phyloP scores from a whole-genome alignment of 495 filamentous ascomycete species.

The Hypomontagnella monticulosa region DNA sequence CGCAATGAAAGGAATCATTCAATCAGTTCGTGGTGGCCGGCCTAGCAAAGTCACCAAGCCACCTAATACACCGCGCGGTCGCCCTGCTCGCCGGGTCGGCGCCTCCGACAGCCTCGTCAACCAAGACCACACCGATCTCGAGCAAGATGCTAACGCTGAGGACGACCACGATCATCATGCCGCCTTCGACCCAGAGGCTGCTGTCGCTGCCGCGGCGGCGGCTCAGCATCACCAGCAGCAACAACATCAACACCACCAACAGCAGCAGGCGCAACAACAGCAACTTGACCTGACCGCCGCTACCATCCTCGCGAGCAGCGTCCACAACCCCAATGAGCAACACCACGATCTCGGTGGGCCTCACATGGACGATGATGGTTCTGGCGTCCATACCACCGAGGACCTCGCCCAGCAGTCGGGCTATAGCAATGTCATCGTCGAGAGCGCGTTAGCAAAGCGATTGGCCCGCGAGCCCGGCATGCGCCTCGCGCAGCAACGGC shows the following conservation, averaged over 20 bases:
- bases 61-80: conserved; percentile 27
- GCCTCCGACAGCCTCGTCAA: conserved; percentile 32
- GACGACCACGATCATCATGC: conserved; percentile 32
- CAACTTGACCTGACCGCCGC: conserved; percentile 45
- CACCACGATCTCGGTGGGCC: conserved; percentile 40
- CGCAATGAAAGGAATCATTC: conserved; percentile 48
- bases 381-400: conserved; percentile 51
- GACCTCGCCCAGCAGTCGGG: conserved; percentile 54
- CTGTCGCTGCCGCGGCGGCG: conserved; percentile 48
- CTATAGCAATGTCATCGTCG: conserved; percentile 52
- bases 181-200: conserved; percentile 48
- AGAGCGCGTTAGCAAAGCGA: conserved; percentile 59
- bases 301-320: conserved; percentile 44
- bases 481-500: conserved; percentile 56
- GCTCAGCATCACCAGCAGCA: conserved; percentile 32
- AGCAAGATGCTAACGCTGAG: conserved; percentile 22
- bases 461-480: conserved; percentile 55
- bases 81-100: conserved; percentile 41
- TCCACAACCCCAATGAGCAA: conserved; percentile 42
- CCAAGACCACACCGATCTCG: conserved; percentile 37
- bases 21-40: conserved; percentile 52
- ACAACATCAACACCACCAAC: conserved; percentile 41
- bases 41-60: conserved; percentile 57
- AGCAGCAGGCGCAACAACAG: conserved; percentile 43
- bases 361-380: conserved; percentile 31